A percentile compares a stretch with the other conserved stretches of the same genome.
Conservation (phyloP, 163 green algal genomes). For the Scenedesmus sp. region DNA sequence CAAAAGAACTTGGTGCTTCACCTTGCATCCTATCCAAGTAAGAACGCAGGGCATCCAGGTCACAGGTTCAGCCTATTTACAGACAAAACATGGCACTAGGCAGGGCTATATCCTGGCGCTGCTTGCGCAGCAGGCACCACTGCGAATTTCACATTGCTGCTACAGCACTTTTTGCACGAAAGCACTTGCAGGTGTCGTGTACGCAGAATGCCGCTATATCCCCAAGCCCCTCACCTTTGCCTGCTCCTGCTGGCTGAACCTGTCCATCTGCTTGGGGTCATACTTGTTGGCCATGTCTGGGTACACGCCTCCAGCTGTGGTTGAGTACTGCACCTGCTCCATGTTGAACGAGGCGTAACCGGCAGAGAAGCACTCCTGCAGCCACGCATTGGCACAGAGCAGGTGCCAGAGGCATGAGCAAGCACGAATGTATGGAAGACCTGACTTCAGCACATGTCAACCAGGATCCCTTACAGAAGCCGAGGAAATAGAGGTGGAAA, state of each 20-base stretch:
- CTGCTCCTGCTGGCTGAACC: neutral
- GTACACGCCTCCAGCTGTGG: slow-evolving; percentile 29
- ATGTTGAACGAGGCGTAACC: slow-evolving; percentile 37
- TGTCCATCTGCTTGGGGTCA: slow-evolving; percentile 29
- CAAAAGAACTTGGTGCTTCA: neutral
- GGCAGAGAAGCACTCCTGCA: slow-evolving; percentile 41
- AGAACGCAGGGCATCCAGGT: no score
- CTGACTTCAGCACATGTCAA: neutral
- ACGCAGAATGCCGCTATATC: neutral
- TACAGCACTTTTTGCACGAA: no score
- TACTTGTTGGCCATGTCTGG: slow-evolving; percentile 46
- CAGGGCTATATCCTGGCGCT: no score
- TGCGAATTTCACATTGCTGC: no score
- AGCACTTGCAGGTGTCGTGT: no score
- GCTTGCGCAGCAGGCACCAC: no score
- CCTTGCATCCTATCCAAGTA: neutral
- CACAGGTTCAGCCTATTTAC: no score
- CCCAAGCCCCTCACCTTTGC: neutral
- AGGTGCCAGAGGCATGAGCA: neutral
- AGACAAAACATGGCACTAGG: no score
- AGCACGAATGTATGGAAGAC: neutral
- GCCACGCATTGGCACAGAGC: neutral
- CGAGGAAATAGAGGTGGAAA: no score
- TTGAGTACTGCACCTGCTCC: slow-evolving; percentile 26
- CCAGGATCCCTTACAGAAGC: no score